Evolutionary conservation across 352 stramenopile genomes (phyloP).

Genomic region (Phytophthora lateralis): DNA sequence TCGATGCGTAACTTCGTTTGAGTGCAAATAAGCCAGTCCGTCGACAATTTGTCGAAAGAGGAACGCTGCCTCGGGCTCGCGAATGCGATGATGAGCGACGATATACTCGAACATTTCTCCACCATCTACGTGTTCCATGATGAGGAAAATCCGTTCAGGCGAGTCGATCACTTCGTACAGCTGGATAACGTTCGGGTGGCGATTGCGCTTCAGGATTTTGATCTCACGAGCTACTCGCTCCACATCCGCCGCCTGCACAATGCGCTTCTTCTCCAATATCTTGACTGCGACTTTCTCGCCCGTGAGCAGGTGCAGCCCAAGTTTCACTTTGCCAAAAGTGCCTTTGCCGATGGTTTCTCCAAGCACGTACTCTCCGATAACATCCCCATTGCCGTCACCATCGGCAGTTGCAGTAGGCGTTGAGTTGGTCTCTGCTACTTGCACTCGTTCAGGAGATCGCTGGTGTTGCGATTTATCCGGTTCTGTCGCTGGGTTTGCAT

Average conservation of each 20-base stretch:
- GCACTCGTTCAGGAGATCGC: slow-evolving; percentile 25
- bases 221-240: slow-evolving; percentile 93
- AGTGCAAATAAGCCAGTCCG: slow-evolving; percentile 91
- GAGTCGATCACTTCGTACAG: slow-evolving; percentile 69
- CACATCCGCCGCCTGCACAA: slow-evolving; percentile 89
- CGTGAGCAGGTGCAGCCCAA: slow-evolving; percentile 88
- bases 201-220: slow-evolving; percentile 93
- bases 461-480: slow-evolving; percentile 25
- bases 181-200: slow-evolving; percentile 92
- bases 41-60: slow-evolving; percentile 94
- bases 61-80: slow-evolving; percentile 54
- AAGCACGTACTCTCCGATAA: slow-evolving; percentile 90
- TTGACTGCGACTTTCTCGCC: slow-evolving; percentile 93
- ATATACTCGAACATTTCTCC: slow-evolving; percentile 96
- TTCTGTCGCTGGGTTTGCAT: slow-evolving; percentile 8
- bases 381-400: slow-evolving; percentile 39
- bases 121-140: slow-evolving; percentile 93
- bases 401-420: slow-evolving; percentile 1
- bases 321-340: slow-evolving; percentile 94
- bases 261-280: slow-evolving; percentile 93
- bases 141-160: slow-evolving; percentile 86
- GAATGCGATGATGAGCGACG: slow-evolving; percentile 84
- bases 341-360: slow-evolving; percentile 93
- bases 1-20: slow-evolving; percentile 88
- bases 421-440: background rate